Evolutionary conservation across 495 filamentous ascomycete genomes (phyloP).

Genomic region (Aspergillus nidulans): DNA sequence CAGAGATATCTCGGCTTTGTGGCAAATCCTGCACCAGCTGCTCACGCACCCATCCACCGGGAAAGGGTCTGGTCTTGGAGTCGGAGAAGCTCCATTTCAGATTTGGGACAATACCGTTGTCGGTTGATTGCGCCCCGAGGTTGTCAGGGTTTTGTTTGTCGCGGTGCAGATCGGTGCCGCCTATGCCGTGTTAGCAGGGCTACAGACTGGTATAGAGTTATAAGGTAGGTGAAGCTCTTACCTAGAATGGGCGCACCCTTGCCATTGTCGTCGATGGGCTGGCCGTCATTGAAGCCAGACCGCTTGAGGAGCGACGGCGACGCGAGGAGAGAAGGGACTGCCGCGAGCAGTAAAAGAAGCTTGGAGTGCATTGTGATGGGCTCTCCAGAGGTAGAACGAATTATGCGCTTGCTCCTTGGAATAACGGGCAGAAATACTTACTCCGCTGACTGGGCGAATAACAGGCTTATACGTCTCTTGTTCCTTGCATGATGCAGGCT

Average conservation of each 20-base stretch:
- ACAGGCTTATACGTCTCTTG: not conserved
- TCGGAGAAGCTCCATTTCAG: slow-evolving; percentile 64
- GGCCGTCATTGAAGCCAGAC: slow-evolving; percentile 40
- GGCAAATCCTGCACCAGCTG: slow-evolving; percentile 59
- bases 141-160: slow-evolving; percentile 59
- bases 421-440: too few species aligned
- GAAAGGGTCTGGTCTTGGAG: slow-evolving; percentile 54
- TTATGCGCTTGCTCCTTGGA: too few species aligned
- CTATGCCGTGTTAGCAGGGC: slow-evolving; percentile 7
- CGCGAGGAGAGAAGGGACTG: slow-evolving; percentile 21
- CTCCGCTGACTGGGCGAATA: not conserved
- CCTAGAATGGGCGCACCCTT: slow-evolving; percentile 47
- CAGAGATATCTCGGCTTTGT: slow-evolving; percentile 55
- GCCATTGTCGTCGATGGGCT: slow-evolving; percentile 51
- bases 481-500: not conserved
- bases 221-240: too few species aligned
- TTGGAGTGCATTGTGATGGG: slow-evolving; percentile 17
- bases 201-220: too few species aligned
- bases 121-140: slow-evolving; percentile 52
- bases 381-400: too few species aligned
- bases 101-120: slow-evolving; percentile 55
- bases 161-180: slow-evolving; percentile 31
- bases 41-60: slow-evolving; percentile 61
- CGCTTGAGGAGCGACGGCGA: slow-evolving; percentile 24
- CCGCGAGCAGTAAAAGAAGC: slow-evolving; percentile 12